Base-by-base conservation (phyloP, 73 alveolate species). In the Tetrahymena borealis region DNA sequence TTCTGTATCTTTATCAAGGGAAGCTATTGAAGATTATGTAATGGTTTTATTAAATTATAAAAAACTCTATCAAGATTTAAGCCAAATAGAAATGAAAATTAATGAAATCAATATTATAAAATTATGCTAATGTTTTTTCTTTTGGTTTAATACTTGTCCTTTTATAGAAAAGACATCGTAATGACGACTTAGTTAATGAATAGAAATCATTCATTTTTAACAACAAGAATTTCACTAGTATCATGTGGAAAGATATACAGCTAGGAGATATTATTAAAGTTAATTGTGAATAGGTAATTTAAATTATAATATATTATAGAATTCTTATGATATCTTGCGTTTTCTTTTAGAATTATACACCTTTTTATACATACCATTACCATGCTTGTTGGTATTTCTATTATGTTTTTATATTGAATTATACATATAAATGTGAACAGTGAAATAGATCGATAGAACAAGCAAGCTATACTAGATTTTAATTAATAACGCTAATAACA, bases 1-100 rank as follows among this genome's bases (percentile, higher is more conserved):
- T 60, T 94, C 98, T 7, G 99, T 99, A 24, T 96, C 99, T 60
- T 96, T 98, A 98, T 79, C 97, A 39, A 96, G 99, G 78, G 99
- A 99, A 92, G 98, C 97, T 43, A 93, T 95, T 11, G 99, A 98
- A 96, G 99, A 98, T 95, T 98, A 97, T 95, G 95, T 94, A 93
- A 95, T 99, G 90, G 94, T 93, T 60, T 28, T 24, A 13, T 60
- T 20, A 1, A n/a, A 2, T n/a, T 60, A n/a, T n/a, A n/a, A n/a
- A n/a, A n/a, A n/a, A n/a, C 92, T 15, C 78, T 40, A 40, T 40
- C 18, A 15, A 18, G 78, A 40, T 18, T 15, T 13, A 13, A 40
- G 78, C 20, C 78, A 18, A 13, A 15, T 40, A 40, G 78, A 13
- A 18, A 15, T 13, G 18, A 40, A 40, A 13, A 15, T 13, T 13